Evolutionary conservation across 108 stramenopile genomes (phyloP).

Genomic region (Skeletonema costatum): DNA sequence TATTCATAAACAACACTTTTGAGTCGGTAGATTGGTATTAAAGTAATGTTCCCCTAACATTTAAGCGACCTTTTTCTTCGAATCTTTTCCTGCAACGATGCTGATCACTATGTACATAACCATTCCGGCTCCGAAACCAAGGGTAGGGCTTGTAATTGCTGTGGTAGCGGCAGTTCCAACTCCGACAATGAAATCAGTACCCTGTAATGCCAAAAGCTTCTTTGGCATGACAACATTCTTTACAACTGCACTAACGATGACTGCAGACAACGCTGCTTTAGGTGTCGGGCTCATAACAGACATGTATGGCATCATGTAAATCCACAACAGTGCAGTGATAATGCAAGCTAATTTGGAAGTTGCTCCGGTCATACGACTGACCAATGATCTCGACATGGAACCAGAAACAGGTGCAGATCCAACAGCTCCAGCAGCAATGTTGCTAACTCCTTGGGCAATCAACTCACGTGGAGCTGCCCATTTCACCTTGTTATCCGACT

Average conservation of each 20-base stretch:
- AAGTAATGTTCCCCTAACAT: background rate
- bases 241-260: slow-evolving; percentile 82
- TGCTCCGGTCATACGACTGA: slow-evolving; percentile 80
- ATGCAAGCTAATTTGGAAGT: slow-evolving; percentile 75
- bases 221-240: slow-evolving; percentile 64
- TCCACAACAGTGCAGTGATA: slow-evolving; percentile 73
- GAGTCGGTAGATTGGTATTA: background rate
- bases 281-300: slow-evolving; percentile 78
- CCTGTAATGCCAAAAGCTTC: slow-evolving; percentile 63
- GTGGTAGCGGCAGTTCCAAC: slow-evolving; percentile 71
- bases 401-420: slow-evolving; percentile 83
- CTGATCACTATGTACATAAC: slow-evolving; percentile 39
- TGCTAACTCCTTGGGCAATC: slow-evolving; percentile 74
- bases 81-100: slow-evolving; percentile 25
- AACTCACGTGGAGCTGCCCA: slow-evolving; percentile 84
- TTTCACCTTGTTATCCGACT: slow-evolving; percentile 69
- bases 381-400: slow-evolving; percentile 75
- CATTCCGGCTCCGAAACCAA: slow-evolving; percentile 73
- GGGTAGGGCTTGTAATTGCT: slow-evolving; percentile 69
- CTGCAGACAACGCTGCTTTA: slow-evolving; percentile 74
- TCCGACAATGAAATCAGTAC: slow-evolving; percentile 63
- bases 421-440: slow-evolving; percentile 66
- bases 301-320: slow-evolving; percentile 83
- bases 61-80: slow-evolving; percentile 46
- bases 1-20: slow-evolving; percentile 1